Percentiles rank a stretch among this genome's conserved stretches.
Evolutionary conservation across 495 filamentous ascomycete species (phyloP).

Genomic region (Chaetomium tenue): DNA sequence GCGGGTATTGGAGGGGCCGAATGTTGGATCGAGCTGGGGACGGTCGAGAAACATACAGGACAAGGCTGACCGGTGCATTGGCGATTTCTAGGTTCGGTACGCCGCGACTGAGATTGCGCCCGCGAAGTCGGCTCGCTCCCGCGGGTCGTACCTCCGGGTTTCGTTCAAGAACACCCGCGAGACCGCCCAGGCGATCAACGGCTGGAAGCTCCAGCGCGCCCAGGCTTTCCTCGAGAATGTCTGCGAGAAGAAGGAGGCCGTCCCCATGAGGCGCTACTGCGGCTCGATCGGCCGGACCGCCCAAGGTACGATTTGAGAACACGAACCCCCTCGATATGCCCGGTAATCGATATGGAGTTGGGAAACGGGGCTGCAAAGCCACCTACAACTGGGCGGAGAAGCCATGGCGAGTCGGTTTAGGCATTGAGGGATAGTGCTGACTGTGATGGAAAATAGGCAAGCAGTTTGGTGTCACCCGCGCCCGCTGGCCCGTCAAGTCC

Average conservation of each 20-base stretch:
- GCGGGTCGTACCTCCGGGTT: conserved; percentile 97
- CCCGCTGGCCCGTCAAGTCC: conserved; percentile 98
- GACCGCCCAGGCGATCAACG: conserved; percentile 97
- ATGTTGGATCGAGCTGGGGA: conserved; percentile 7
- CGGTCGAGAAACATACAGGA: conserved; percentile 5
- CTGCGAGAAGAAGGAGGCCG: conserved; percentile 87
- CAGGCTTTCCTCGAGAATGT: conserved; percentile 96
- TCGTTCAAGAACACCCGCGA: conserved; percentile 99
- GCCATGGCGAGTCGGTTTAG: background rate
- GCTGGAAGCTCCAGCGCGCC: conserved; percentile 96
- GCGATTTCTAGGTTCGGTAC: conserved; percentile 82
- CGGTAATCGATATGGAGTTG: background rate
- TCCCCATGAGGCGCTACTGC: conserved; percentile 94
- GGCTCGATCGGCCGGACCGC: conserved; percentile 89
- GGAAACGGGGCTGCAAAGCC: background rate
- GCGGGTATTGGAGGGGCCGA: conserved; percentile 8
- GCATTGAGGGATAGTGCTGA: conserved; percentile 29
- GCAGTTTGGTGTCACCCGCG: conserved; percentile 93
- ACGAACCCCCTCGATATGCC: background rate
- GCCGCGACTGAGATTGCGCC: conserved; percentile 83
- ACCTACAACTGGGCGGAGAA: background rate
- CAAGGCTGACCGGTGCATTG: conserved; percentile 41
- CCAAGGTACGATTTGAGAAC: conserved; percentile 73
- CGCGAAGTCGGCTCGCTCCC: conserved; percentile 92
- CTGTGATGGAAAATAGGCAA: conserved; percentile 65